Evolutionary conservation across 2,329 filamentous ascomycete genomes (phyloP), one percentile per base, ranked within the genome.

Genomic region (Dothistroma septosporum): DNA sequence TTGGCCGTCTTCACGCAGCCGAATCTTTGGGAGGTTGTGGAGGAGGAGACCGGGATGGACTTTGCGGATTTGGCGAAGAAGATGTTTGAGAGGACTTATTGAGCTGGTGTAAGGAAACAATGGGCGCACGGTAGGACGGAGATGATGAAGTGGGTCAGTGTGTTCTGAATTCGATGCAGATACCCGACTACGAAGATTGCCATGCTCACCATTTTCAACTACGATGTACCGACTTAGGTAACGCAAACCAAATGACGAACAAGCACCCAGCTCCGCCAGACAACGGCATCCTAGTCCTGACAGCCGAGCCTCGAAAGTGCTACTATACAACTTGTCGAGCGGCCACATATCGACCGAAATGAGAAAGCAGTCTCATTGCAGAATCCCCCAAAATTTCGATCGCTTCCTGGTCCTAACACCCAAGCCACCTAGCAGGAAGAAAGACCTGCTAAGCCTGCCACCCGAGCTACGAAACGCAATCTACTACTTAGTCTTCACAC

Each of bases 1-100:
- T 77, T 99, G 67, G 94, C 94, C 0, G 92, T 97, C 10, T 99
- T 97, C 72, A 99, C 93, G 61, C 94, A 99, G 82, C 94, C 94
- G 24, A 96, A 97, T 78, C 76, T 97, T 62, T 89, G 85, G 68
- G 90, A 92, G 68, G 83, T 86, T 76, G 88, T 93, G 14, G 90
- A 93, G 71, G 82, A 85, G 60, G 79, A 83, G 72, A 80, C 86
- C 59, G 88, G 22, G 22, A 14, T 63, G 59, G 57, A 62, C 33
- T 68, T 68, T 60, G 64, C 66, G 9, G 66, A 58, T 2, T 52
- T 68, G 55, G 62, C 62, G 53, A 62, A 54, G 56, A 58, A 58
- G 58, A 53, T 68, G 11, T 68, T 68, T 56, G 62, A 44, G 52
- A 66, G 61, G 58, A 67, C 65, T 9, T 65, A 65, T 58, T 65